A percentile compares a stretch with the other conserved stretches of the same genome.
phyloP scores from a whole-genome alignment of 371 early-diverging fungal genomes.

The Apophysomyces ossiformis region DNA sequence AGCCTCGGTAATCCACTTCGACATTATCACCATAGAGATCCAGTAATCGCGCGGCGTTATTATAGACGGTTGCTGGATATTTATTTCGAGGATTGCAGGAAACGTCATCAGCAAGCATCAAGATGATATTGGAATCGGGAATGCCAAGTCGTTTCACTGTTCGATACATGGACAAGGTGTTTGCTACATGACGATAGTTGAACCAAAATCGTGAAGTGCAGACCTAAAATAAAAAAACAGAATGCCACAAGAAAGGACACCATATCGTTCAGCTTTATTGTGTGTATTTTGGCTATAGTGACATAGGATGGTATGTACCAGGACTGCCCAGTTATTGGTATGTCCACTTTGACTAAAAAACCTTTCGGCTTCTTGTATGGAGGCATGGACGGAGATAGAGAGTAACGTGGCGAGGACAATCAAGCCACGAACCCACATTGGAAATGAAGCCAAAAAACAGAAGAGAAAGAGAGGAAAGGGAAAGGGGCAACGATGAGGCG shows the following conservation, averaged over 20 bases:
- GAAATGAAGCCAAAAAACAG: too few species aligned
- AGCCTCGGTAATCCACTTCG: slow-evolving; percentile 97
- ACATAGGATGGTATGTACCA: slow-evolving; percentile 53
- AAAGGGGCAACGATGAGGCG: too few species aligned
- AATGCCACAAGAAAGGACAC: slow-evolving; percentile 3
- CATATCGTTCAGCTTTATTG: too few species aligned
- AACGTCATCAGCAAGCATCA: slow-evolving; percentile 98
- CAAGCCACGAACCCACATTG: slow-evolving; percentile 11
- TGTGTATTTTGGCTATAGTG: too few species aligned
- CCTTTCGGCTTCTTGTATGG: slow-evolving; percentile 37
- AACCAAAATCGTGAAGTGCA: slow-evolving; percentile 98
- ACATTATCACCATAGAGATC: slow-evolving; percentile 95
- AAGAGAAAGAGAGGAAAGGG: neutral
- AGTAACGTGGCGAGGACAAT: slow-evolving; percentile 7
- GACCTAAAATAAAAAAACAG: slow-evolving; percentile 57
- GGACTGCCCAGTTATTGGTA: slow-evolving; percentile 98
- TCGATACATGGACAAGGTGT: slow-evolving; percentile 94
- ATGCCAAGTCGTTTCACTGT: slow-evolving; percentile 98
- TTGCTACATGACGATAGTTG: slow-evolving; percentile 95
- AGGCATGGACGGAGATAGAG: slow-evolving; percentile 2
- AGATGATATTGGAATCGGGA: slow-evolving; percentile 96
- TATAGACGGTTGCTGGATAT: slow-evolving; percentile 92
- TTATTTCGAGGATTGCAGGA: slow-evolving; percentile 95
- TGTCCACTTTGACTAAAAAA: slow-evolving; percentile 71
- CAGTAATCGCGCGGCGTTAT: slow-evolving; percentile 78